phyloP scores from a whole-genome alignment of 495 filamentous ascomycete species.

The Xylaria intraflava region DNA sequence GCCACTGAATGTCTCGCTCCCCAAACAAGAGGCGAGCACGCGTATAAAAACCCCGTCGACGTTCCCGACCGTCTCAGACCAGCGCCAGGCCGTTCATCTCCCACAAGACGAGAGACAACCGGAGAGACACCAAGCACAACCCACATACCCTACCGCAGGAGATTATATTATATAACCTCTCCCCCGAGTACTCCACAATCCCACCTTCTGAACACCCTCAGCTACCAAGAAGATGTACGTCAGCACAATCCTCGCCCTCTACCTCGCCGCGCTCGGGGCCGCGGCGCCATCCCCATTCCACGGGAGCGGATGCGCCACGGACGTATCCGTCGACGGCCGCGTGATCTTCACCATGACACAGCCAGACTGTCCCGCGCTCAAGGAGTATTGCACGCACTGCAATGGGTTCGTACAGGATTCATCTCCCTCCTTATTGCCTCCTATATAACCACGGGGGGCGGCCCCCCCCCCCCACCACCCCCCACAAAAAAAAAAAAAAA shows the following conservation, averaged over 20 bases:
- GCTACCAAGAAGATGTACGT: conserved; percentile 12
- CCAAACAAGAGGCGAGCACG: background rate
- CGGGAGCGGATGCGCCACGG: background rate
- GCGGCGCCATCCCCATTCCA: background rate
- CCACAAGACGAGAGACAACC: background rate
- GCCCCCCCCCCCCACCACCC: background rate
- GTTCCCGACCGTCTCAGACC: background rate
- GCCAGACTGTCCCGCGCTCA: conserved; percentile 19
- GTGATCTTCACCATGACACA: conserved; percentile 1
- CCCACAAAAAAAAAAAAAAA: background rate
- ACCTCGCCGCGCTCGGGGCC: conserved; percentile 12
- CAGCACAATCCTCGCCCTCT: conserved; percentile 12
- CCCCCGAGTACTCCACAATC: no score
- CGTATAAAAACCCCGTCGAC: background rate
- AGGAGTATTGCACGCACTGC: conserved; percentile 22
- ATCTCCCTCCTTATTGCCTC: background rate
- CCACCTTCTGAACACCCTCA: no score
- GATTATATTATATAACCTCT: no score
- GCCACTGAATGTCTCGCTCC: background rate
- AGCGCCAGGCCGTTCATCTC: background rate
- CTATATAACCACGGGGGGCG: no score
- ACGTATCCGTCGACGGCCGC: background rate
- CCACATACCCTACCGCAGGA: no score
- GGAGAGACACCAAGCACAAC: background rate
- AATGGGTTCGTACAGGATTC: conserved; percentile 13